Percentiles rank a stretch among this genome's conserved stretches.
Conservation (phyloP, 257 asterid species). For the Nicotiana sylvestris region DNA sequence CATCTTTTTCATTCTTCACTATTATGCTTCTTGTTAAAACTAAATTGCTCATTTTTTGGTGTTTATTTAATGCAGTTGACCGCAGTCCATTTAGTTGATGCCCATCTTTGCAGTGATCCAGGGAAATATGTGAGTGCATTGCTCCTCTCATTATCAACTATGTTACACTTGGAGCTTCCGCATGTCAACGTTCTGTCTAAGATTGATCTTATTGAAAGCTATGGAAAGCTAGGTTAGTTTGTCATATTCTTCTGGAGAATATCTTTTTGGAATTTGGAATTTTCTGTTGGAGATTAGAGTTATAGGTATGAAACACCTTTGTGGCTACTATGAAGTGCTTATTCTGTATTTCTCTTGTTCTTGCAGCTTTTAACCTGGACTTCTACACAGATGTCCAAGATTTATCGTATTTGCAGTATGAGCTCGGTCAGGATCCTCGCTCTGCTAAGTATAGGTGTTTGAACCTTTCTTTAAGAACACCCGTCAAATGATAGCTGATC, state of each 20-base stretch:
- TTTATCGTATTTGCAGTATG: constrained; percentile 74
- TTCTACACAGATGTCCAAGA: constrained; percentile 95
- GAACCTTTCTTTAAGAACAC: neutral
- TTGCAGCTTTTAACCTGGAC: constrained; percentile 92
- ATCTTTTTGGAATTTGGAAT: neutral
- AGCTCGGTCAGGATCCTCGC: constrained; percentile 87
- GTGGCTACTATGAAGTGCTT: constrained; percentile 2
- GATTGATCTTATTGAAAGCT: constrained; percentile 90
- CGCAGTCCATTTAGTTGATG: constrained; percentile 91
- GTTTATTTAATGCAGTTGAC: constrained; percentile 60
- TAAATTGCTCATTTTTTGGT: neutral
- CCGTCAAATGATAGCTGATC: neutral
- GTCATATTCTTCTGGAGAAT: neutral
- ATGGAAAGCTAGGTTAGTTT: constrained; percentile 76
- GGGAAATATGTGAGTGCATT: constrained; percentile 92
- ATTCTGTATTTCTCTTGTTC: constrained; percentile 17
- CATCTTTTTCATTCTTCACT: neutral
- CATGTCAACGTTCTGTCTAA: constrained; percentile 93
- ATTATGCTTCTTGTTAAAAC: neutral
- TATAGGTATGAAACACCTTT: neutral
- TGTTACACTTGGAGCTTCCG: constrained; percentile 95
- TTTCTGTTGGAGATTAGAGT: constrained; percentile 10
- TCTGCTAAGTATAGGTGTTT: constrained; percentile 72
- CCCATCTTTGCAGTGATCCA: constrained; percentile 97
- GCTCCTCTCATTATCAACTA: constrained; percentile 84